These are phyloP conservation scores for Eragrostis curvula DNA, from an alignment of 176 grass and related monocot genomes.

Conservation along the genomic window DNA sequence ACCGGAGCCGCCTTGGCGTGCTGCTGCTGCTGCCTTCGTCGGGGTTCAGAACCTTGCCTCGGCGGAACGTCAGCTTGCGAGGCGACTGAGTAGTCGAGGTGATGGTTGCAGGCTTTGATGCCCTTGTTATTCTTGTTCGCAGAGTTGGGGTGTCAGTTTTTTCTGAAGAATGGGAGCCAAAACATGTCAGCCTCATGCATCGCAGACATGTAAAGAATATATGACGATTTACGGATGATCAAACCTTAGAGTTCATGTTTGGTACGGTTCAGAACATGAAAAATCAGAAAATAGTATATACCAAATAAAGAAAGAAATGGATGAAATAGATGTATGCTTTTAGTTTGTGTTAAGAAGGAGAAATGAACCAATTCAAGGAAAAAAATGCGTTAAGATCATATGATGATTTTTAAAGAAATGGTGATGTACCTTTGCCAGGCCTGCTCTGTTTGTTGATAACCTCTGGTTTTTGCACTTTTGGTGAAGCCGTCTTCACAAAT, in stretches of 20 bases:
- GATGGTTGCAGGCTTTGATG: slow-evolving; percentile 9
- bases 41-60: slow-evolving; percentile 57
- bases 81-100: slow-evolving; percentile 5
- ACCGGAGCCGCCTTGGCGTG: slow-evolving; percentile 41
- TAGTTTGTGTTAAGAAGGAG: background rate
- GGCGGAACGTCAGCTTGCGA: slow-evolving; percentile 53
- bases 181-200: slow-evolving; percentile 2
- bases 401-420: background rate
- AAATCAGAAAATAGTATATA: background rate
- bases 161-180: slow-evolving; percentile 1
- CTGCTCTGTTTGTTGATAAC: slow-evolving; percentile 23
- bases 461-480: slow-evolving; percentile 43
- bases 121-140: slow-evolving; percentile 39
- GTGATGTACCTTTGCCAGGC: slow-evolving; percentile 37
- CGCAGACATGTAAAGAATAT: background rate
- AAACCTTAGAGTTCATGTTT: background rate
- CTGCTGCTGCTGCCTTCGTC: slow-evolving; percentile 12
- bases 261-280: no score
- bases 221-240: background rate
- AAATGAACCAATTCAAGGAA: background rate
- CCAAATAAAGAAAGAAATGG: background rate
- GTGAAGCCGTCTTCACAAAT: slow-evolving; percentile 40
- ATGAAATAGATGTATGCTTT: background rate
- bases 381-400: background rate
- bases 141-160: slow-evolving; percentile 13